Evolutionary conservation across 768 basidiomycete species (phyloP), one percentile per base, ranked within the genome.

Genomic region (Boletellus emodensis): DNA sequence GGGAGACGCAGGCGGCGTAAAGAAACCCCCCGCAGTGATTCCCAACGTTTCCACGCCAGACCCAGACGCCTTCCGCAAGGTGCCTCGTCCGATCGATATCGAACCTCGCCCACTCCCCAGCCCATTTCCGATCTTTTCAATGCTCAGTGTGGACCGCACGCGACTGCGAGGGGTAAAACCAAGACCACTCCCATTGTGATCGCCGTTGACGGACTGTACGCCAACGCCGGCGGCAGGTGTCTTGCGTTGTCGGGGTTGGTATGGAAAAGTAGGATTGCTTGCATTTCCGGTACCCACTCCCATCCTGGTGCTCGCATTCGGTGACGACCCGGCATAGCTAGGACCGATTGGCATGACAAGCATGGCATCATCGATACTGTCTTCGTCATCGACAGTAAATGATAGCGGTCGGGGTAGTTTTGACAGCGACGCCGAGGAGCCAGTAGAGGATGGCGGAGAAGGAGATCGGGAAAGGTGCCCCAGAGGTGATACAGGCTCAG

Each of bases 21-120:
- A 92, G 63, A 91, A 91, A 0, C 90, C 90, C 18, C 75, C 76
- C 32, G 87, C 90, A 30, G 85, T 89, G 40, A 92, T 74, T 15
- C 88, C 77, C 40, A 85, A 64, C 24, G 88, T 84, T 69, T 87
- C 85, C 49, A 91, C 90, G 28, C 80, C 85, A 18, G 87, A 81
- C 14, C 85, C 90, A 46, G 76, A 74, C 39, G 78, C 68, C 72
- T 89, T 90, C 57, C 69, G 60, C 60, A 72, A 77, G 53, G 81
- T 81, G 17, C 80, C 83, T 34, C 81, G 70, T 46, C 87, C 85
- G 49, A 88, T 65, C 13, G 82, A 72, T 52, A 87, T 84, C n/a
- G 83, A 81, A 9, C 84, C 81, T 61, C 72, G 73, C 51, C 73
- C 57, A 10, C 61, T 72, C 10, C 72, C 73, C 12, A 53, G 24